Conservation (phyloP, 2,329 filamentous ascomycete genomes). For the Cordyceps pruinosa region DNA sequence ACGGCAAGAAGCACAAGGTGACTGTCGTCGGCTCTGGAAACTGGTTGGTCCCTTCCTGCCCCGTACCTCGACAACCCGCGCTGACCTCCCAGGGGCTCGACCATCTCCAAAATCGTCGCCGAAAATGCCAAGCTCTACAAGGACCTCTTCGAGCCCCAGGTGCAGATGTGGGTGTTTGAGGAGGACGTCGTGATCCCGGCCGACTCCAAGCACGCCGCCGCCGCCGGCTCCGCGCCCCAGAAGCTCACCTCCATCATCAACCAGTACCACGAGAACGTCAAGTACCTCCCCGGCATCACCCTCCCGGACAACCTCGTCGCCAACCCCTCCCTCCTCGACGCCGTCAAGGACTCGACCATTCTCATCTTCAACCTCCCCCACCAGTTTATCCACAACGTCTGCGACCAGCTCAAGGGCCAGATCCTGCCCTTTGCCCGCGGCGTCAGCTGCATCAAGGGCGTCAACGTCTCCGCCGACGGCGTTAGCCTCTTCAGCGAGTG, state of each 20-base stretch:
- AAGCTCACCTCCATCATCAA: conserved; percentile 94
- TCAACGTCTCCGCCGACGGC: conserved; percentile 81
- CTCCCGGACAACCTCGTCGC: conserved; percentile 79
- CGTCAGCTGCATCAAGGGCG: conserved; percentile 97
- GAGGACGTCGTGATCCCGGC: conserved; percentile 73
- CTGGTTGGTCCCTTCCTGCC: conserved; percentile 53
- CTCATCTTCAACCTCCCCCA: conserved; percentile 95
- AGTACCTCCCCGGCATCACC: conserved; percentile 86
- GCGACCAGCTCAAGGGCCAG: conserved; percentile 75
- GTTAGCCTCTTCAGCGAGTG: conserved; percentile 90
- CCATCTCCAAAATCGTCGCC: conserved; percentile 93
- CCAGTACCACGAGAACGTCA: conserved; percentile 87
- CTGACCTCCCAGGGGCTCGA: conserved; percentile 65
- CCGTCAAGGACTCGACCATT: conserved; percentile 78
- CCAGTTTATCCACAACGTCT: conserved; percentile 87
- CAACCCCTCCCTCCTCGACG: conserved; percentile 71
- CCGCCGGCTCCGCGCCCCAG: conserved; percentile 59
- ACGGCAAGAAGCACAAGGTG: conserved; percentile 78
- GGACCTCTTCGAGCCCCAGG: conserved; percentile 76
- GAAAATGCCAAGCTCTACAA: conserved; percentile 78
- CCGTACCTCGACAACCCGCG: background rate
- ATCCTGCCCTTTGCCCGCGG: conserved; percentile 88
- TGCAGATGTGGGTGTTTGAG: conserved; percentile 99
- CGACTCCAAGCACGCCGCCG: conserved; percentile 60
- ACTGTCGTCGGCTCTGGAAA: conserved; percentile 94